Base-by-base conservation (phyloP, 495 filamentous ascomycete species). In the Neurospora tetrasperma region DNA sequence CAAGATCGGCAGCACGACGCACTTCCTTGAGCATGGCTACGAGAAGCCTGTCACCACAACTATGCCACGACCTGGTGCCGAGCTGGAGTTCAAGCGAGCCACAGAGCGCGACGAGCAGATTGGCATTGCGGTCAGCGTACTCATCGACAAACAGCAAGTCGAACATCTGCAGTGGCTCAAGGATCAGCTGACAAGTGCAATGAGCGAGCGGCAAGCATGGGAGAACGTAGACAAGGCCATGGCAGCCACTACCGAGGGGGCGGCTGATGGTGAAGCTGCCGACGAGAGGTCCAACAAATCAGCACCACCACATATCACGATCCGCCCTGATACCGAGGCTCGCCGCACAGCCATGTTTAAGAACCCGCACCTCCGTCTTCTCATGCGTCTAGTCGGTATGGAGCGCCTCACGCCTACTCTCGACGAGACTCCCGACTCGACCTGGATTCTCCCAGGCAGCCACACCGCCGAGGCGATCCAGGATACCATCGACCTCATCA, bases 21-120 rank as follows among this genome's bases (percentile, higher is more conserved):
- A 90, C 80, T 98, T 93, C 78, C 86, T 99, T 4, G 93, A 98
- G 78, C 92, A 94, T 78, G 96, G 96, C 6, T 91, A 93, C 75
- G 93, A 97, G 77, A 92, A 91, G 76, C 93, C 94, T 78, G 89
- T 90, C 0, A 77, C 88, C 35, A 85, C 87, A 10, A 81, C 84
- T 16, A 87, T 83, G 27, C 76, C 83, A 35, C 86, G 88, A 73
- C 86, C 92, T n/a, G 86, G 78, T 0, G 86, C 92, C 4, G 91
- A 94, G 78, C 84, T 99, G 46, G 91, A 96, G 75, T 91, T 99
- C 54, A 91, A 90, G 74, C 88, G 90, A 41, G 88, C 87, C 2
- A 85, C 89, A 69, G 88, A 90, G 14, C 79, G 74, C 35, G 88
- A 91, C 35, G 87, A 90, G 66, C 91, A 96, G 78, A 85, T 98